phyloP scores from a whole-genome alignment of 495 filamentous ascomycete species.

The Viridothelium virens region DNA sequence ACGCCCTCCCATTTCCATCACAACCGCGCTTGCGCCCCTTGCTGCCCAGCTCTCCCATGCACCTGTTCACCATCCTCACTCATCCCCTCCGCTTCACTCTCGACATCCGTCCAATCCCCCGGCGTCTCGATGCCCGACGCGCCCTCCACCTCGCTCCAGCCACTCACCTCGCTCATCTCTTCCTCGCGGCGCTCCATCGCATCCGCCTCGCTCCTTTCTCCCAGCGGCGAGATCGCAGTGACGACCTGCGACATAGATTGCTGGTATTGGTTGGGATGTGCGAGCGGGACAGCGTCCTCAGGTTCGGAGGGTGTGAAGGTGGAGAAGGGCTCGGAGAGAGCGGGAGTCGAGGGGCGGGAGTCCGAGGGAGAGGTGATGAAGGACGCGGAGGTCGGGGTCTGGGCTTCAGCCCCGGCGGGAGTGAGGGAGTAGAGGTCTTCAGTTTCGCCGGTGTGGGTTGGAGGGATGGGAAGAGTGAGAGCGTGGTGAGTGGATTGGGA shows the following conservation, averaged over 20 bases:
- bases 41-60: not conserved
- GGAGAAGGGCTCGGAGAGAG: not conserved
- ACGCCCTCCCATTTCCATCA: too few relatives aligned
- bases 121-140: constrained; percentile 12
- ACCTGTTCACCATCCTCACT: constrained; percentile 1
- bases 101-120: not conserved
- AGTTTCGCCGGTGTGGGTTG: not conserved
- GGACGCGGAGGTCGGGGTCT: not conserved
- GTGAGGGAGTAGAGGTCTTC: constrained; percentile 8
- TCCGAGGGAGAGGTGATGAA: constrained; percentile 1
- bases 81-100: constrained; percentile 5
- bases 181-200: constrained; percentile 1
- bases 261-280: not conserved
- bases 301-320: not conserved
- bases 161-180: constrained; percentile 1
- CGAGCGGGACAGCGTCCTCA: not conserved
- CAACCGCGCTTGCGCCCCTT: not conserved
- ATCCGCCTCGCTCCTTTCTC: not conserved
- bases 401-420: not conserved
- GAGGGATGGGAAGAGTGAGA: not conserved
- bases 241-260: not conserved
- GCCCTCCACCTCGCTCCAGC: constrained; percentile 12
- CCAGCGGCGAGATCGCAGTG: not conserved
- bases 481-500: not conserved
- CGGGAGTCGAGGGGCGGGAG: not conserved